Conservation (phyloP, 2,329 filamentous ascomycete species). For the Nothomitra cinnamomea region DNA sequence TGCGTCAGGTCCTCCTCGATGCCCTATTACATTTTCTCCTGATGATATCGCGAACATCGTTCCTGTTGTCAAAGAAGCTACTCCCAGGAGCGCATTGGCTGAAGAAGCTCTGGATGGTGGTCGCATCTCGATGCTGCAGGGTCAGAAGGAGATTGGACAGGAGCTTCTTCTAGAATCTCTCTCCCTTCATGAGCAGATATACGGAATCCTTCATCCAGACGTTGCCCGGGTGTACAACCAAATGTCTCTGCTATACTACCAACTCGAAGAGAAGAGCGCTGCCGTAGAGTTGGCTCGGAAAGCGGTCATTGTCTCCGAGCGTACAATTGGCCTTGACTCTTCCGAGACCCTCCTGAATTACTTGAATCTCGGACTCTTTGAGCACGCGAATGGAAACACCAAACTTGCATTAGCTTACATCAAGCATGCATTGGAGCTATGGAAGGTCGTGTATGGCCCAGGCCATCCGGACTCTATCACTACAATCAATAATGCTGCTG, state of each 20-base stretch:
- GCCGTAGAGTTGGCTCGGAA: slow-evolving; percentile 92
- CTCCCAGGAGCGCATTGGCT: slow-evolving; percentile 74
- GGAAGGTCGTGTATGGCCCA: slow-evolving; percentile 90
- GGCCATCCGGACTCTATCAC: slow-evolving; percentile 96
- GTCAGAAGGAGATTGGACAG: slow-evolving; percentile 88
- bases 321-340: slow-evolving; percentile 84
- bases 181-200: slow-evolving; percentile 95
- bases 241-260: slow-evolving; percentile 88
- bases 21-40: slow-evolving; percentile 49
- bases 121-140: slow-evolving; percentile 86
- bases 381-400: slow-evolving; percentile 84
- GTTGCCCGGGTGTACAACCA: slow-evolving; percentile 91
- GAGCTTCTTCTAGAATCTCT: slow-evolving; percentile 91
- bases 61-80: slow-evolving; percentile 88
- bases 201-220: slow-evolving; percentile 91
- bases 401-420: slow-evolving; percentile 74
- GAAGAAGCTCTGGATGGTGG: slow-evolving; percentile 94
- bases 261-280: slow-evolving; percentile 92
- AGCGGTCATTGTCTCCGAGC: slow-evolving; percentile 87
- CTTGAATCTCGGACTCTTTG: slow-evolving; percentile 84
- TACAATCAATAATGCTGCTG: slow-evolving; percentile 94
- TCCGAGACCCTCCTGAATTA: slow-evolving; percentile 90
- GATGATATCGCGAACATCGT: slow-evolving; percentile 87
- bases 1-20: slow-evolving; percentile 28
- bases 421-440: slow-evolving; percentile 81